Base-by-base conservation (phyloP, 192 early-diverging fungal species). In the Coemansia interrupta region DNA sequence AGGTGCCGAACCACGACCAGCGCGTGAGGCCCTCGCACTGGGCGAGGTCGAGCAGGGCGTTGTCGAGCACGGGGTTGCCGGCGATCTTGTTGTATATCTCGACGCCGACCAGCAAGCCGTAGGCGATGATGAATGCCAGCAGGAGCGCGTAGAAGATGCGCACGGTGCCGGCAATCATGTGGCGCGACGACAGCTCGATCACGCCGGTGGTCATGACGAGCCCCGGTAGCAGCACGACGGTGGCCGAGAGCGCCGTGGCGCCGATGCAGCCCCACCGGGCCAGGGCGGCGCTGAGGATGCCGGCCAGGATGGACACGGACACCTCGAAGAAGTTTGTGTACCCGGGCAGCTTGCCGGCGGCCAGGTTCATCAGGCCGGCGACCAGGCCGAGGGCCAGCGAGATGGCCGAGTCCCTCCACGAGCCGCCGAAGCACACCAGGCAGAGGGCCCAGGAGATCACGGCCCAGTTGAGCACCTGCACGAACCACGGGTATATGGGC, bases 91-190 rank as follows among this genome's bases (percentile, higher is more conserved):
- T 78, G 53, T 78, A 83, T 30, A 89, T 82, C 32, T 72, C 58
- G 17, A 81, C 77, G 2, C 87, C 87, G 42, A 90, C 82, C 1
- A 78, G 66, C 18, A 90, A 56, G 20, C 89, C 90, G 51, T 83
- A 90, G 13, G 84, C 89, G 8, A 90, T 75, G 45, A 90, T 82
- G 50, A 90, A 80, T 1, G 91, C 89, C 20, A 86, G 85, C 58
- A 95, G 82, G 4, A 95, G 72, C 0, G 91, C 86, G 59, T 89
- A 84, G 48, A 92, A 84, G 53, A 93, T 66, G n/a, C 90, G 82
- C 5, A 96, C 89, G 0, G 87, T 86, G 18, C 94, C 94, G n/a
- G 89, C 87, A 36, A 94, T 80, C 69, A 94, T 83, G 57, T 96
- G 93, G n/a, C 89, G 82, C 12, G 91, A 89, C 0, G 89, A 82